Evolutionary conservation across 1,139 yeast species (phyloP), one percentile per base, ranked within the genome.

Genomic region (Candida pseudocylindracea): DNA sequence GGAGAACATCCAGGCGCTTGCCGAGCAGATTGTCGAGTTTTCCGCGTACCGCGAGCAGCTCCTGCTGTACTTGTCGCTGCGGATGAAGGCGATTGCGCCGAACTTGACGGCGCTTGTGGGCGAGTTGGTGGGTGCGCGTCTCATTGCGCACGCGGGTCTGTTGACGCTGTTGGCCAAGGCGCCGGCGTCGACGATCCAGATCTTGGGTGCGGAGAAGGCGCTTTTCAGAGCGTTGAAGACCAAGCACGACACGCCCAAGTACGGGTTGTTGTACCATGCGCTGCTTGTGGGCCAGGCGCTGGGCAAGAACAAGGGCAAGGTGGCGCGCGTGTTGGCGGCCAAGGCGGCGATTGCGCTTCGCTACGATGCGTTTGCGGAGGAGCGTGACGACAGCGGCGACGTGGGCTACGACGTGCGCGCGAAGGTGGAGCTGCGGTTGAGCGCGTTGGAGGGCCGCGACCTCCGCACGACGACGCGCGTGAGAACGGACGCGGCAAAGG

Each of bases 41-140:
- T 73, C 95, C 41, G 88, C 83, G 42, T 88, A 88, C 70, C 76
- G 98, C 62, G 88, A 79, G 57, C 83, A 79, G 54, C 66, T 88
- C 45, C 78, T 85, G 42, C 73, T 76, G 57, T 88, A 88, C 56
- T 64, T 88, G 50, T 67, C 80, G 34, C 74, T 88, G 39, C 80
- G 94, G 63, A 88, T 88, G 98, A 80, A 79, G 61, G 93, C 93
- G 36, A 88, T 88, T 57, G 98, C 98, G 41, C 98, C 98, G 50
- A 88, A 88, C 57, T 69, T 91, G 53, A 79, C 98, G 34, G 76
- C 88, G 37, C 68, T 88, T 45, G 92, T 88, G 45, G 98, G 98
- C 51, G 98, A 88, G 61, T 71, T 91, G 48, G 94, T 88, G 38
- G 98, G 98, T 57, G 98, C 98, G 37, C 72, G 98, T 59, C 70